phyloP scores from a whole-genome alignment of 2,329 filamentous ascomycete species.

The Pseudovirgaria hyperparasitica region DNA sequence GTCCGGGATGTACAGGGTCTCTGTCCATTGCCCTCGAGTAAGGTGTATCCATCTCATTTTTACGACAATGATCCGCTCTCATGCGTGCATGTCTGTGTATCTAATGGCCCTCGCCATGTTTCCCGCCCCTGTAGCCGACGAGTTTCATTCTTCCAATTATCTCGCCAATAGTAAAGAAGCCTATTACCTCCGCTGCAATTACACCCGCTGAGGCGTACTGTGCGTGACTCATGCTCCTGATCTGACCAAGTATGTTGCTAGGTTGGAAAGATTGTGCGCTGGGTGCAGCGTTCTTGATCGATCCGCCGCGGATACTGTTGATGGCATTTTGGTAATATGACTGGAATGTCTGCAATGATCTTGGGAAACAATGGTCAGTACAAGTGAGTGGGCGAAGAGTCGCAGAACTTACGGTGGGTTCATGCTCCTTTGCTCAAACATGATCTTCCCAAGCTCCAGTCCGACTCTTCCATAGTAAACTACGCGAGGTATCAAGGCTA shows the following conservation, averaged over 20 bases:
- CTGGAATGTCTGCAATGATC: conserved; percentile 71
- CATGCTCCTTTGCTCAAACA: conserved; percentile 86
- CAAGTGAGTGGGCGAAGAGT: conserved; percentile 1
- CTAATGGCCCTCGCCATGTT: too few species aligned
- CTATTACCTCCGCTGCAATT: conserved; percentile 71
- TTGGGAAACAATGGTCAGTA: conserved; percentile 28
- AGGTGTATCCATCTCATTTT: too few species aligned
- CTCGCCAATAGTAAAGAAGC: conserved; percentile 96
- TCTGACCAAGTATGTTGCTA: conserved; percentile 38
- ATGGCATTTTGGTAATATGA: conserved; percentile 67
- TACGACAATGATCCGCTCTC: too few species aligned
- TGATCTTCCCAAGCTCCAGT: conserved; percentile 75
- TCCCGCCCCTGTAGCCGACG: conserved; percentile 71
- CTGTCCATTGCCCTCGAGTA: too few species aligned
- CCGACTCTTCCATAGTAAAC: conserved; percentile 88
- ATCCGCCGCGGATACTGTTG: conserved; percentile 52
- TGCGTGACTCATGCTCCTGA: conserved; percentile 57
- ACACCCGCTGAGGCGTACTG: conserved; percentile 66
- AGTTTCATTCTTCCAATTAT: conserved; percentile 94
- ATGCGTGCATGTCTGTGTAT: too few species aligned
- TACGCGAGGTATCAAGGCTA: conserved; percentile 74
- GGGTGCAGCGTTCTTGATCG: conserved; percentile 24
- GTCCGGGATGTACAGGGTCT: too few species aligned
- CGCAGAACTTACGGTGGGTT: conserved; percentile 66
- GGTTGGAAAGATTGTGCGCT: conserved; percentile 43